phyloP scores from a whole-genome alignment of 306 rosid species.

The Medicago arabica region DNA sequence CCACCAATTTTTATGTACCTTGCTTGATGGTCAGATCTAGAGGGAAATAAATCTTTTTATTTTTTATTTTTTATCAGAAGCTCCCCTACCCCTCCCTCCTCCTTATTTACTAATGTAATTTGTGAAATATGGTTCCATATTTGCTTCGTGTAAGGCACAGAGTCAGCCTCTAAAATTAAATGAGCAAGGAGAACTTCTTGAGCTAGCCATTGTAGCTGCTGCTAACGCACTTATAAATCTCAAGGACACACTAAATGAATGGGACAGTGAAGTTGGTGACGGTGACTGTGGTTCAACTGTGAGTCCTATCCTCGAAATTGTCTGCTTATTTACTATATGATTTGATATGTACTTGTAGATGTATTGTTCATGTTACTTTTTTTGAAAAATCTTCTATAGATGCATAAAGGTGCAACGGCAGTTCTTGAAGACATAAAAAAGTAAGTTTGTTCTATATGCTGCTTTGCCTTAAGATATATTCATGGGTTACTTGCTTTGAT shows the following conservation, averaged over 20 bases:
- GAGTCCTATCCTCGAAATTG: constrained; percentile 47
- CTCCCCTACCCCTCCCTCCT: neutral
- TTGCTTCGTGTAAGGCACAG: constrained; percentile 57
- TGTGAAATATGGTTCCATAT: constrained; percentile 34
- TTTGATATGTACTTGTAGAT: constrained; percentile 31
- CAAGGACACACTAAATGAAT: constrained; percentile 75
- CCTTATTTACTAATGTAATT: constrained; percentile 16
- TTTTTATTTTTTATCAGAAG: neutral
- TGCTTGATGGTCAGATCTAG: constrained; percentile 20
- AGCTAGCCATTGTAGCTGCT: constrained; percentile 83
- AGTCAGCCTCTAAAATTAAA: constrained; percentile 69
- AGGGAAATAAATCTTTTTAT: neutral
- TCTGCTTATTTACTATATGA: constrained; percentile 5
- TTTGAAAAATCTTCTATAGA: constrained; percentile 55
- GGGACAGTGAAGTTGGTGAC: constrained; percentile 96
- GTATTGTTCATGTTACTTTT: constrained; percentile 31
- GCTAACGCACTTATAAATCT: constrained; percentile 72
- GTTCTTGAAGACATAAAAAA: constrained; percentile 79
- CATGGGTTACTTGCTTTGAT: constrained; percentile 19
- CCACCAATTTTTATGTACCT: constrained; percentile 15
- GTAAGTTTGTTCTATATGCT: constrained; percentile 52
- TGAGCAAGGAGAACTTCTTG: constrained; percentile 75
- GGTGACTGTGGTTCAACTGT: constrained; percentile 99
- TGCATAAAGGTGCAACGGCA: constrained; percentile 85
- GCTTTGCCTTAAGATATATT: constrained; percentile 31